phyloP scores from a whole-genome alignment of 2,329 filamentous ascomycete genomes.

The Macrophomina pseudophaseolina region DNA sequence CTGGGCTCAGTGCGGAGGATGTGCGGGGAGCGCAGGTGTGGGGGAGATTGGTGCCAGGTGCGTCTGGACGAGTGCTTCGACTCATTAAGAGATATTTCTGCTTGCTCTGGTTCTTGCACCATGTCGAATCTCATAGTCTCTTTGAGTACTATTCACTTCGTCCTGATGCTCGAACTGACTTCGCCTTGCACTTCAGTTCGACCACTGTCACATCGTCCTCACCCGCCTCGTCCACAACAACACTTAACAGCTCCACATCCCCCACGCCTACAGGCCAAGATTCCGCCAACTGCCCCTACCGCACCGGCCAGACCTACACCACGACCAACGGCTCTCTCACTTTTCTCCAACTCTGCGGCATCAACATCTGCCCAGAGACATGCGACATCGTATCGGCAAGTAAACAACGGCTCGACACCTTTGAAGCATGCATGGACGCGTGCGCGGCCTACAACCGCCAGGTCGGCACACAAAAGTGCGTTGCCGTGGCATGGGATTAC shows the following conservation, averaged over 20 bases:
- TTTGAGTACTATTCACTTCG: no score
- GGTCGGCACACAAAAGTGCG: slow-evolving; percentile 16
- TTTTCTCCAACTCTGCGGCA: slow-evolving; percentile 15
- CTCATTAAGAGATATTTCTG: no score
- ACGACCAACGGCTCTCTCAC: slow-evolving; percentile 13
- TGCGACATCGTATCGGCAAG: slow-evolving; percentile 16
- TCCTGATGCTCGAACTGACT: neutral
- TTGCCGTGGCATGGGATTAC: slow-evolving; percentile 19
- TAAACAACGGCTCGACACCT: neutral
- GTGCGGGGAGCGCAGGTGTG: neutral
- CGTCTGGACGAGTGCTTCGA: no score
- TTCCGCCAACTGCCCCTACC: slow-evolving; percentile 1
- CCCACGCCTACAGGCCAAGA: neutral
- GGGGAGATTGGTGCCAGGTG: no score
- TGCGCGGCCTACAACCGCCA: slow-evolving; percentile 14
- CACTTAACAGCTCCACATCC: neutral
- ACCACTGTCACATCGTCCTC: neutral
- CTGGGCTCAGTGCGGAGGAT: neutral
- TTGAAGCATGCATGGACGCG: slow-evolving; percentile 15
- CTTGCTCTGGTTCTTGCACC: no score
- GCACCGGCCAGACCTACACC: neutral
- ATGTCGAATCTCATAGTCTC: no score
- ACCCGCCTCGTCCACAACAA: neutral
- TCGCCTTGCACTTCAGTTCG: neutral
- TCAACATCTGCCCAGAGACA: slow-evolving; percentile 19